phyloP scores from a whole-genome alignment of 345 rosid genomes.

The Hypericum androsaemum region DNA sequence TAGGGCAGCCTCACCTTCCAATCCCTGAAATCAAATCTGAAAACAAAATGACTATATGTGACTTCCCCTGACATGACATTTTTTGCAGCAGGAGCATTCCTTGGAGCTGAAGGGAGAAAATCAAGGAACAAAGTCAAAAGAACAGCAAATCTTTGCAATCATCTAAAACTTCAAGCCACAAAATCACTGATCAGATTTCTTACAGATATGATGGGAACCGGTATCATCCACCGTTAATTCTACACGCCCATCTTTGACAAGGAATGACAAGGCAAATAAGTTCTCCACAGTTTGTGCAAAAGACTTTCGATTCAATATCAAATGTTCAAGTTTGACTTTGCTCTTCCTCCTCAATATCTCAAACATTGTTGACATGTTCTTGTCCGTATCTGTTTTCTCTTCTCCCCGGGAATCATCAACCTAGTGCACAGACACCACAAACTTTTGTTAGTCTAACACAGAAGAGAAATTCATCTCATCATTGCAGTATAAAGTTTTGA shows the following conservation, averaged over 20 bases:
- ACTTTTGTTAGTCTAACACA: too few species aligned
- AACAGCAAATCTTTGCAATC: neutral
- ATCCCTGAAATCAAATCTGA: constrained; percentile 77
- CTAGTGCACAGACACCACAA: constrained; percentile 7
- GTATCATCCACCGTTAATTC: constrained; percentile 25
- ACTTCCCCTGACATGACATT: constrained; percentile 52
- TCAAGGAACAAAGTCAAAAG: neutral
- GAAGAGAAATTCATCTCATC: too few species aligned
- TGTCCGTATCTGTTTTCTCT: constrained; percentile 24
- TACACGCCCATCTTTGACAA: constrained; percentile 41
- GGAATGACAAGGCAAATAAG: constrained; percentile 42
- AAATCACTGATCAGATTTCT: constrained; percentile 10
- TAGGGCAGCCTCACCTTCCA: constrained; percentile 58
- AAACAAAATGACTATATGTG: constrained; percentile 64
- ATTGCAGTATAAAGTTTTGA: too few species aligned
- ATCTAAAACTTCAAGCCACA: neutral
- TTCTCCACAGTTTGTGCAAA: constrained; percentile 46
- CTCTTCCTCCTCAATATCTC: constrained; percentile 28
- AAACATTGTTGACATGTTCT: constrained; percentile 33
- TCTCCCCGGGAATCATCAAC: constrained; percentile 12
- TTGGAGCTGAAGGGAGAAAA: constrained; percentile 43
- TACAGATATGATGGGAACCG: constrained; percentile 35
- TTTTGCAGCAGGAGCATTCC: constrained; percentile 64
- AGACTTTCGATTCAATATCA: constrained; percentile 33
- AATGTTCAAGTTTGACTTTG: constrained; percentile 28